Conservation (phyloP, 1,284 basidiomycete species). For the Malassezia restricta region DNA sequence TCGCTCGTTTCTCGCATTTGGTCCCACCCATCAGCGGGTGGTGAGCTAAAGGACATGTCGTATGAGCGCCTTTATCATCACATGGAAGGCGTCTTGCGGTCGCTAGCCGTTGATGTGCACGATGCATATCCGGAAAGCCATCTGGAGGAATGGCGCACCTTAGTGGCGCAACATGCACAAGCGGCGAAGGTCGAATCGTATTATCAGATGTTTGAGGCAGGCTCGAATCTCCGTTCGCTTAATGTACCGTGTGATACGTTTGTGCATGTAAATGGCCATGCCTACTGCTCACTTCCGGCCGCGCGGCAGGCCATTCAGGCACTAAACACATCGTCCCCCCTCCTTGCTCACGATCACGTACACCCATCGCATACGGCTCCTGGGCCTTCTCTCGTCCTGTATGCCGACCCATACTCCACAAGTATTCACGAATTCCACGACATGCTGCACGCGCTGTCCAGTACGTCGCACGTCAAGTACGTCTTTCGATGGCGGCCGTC, state of each 20-base stretch:
- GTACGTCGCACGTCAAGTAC: conserved; percentile 18
- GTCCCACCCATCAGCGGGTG: background rate
- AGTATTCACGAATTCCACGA: conserved; percentile 28
- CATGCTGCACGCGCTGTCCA: conserved; percentile 16
- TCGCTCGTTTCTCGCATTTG: conserved; percentile 16
- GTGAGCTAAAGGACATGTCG: background rate
- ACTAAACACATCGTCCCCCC: background rate
- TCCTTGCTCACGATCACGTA: conserved; percentile 17
- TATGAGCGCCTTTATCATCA: background rate
- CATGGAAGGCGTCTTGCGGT: background rate
- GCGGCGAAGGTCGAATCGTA: conserved; percentile 32
- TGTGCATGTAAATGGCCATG: conserved; percentile 20
- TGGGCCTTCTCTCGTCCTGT: conserved; percentile 17
- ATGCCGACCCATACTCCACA: conserved; percentile 33
- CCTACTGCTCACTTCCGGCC: conserved; percentile 24
- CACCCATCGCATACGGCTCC: background rate
- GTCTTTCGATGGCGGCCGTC: conserved; percentile 43
- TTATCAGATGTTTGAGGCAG: conserved; percentile 27
- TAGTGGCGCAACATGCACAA: conserved; percentile 27
- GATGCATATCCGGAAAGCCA: background rate
- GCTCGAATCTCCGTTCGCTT: conserved; percentile 13
- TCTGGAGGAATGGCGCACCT: conserved; percentile 25
- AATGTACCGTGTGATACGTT: conserved; percentile 24
- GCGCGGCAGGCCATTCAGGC: conserved; percentile 11
- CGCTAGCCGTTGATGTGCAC: background rate